Conservation (phyloP, 2,329 filamentous ascomycete genomes). For the Chrysoporthe deuterocubensis region DNA sequence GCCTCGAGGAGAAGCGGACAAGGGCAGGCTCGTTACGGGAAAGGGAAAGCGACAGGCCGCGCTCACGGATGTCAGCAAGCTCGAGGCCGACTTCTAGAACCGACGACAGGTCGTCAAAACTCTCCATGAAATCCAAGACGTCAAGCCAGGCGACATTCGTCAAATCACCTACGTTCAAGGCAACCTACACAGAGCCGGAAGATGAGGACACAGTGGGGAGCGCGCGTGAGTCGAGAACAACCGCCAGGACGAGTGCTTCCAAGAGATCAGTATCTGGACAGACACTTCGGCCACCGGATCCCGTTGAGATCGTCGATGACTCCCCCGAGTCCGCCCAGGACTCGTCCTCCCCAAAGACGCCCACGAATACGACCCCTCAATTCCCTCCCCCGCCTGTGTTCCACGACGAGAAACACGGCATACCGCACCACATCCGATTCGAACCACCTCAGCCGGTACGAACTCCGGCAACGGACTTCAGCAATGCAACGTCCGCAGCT, state of each 20-base stretch:
- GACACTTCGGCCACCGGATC: slow-evolving; percentile 35
- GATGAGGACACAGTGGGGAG: slow-evolving; percentile 31
- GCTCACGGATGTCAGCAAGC: slow-evolving; percentile 43
- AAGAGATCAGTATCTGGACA: slow-evolving; percentile 44
- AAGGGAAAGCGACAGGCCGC: slow-evolving; percentile 40
- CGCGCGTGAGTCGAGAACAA: slow-evolving; percentile 19
- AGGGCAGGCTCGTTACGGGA: slow-evolving; percentile 36
- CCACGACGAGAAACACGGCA: slow-evolving; percentile 43
- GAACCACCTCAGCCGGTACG: slow-evolving; percentile 45
- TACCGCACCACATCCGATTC: slow-evolving; percentile 40
- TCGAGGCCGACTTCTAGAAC: slow-evolving; percentile 44
- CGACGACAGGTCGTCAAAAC: slow-evolving; percentile 55
- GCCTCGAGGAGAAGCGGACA: slow-evolving; percentile 51
- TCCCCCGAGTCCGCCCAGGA: slow-evolving; percentile 56
- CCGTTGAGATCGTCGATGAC: slow-evolving; percentile 51
- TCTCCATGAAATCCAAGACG: slow-evolving; percentile 58
- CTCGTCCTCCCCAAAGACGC: slow-evolving; percentile 62
- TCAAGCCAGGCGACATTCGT: slow-evolving; percentile 64
- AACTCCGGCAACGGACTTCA: slow-evolving; percentile 47
- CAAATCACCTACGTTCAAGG: slow-evolving; percentile 38
- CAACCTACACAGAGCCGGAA: slow-evolving; percentile 20
- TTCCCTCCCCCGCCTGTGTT: slow-evolving; percentile 52
- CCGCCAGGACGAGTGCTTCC: slow-evolving; percentile 23
- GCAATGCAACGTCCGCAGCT: slow-evolving; percentile 45
- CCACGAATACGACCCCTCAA: slow-evolving; percentile 55